These are phyloP conservation scores for Debaryomyces sp. DNA, from an alignment of 1,139 yeast species.

Conservation along the genomic window DNA sequence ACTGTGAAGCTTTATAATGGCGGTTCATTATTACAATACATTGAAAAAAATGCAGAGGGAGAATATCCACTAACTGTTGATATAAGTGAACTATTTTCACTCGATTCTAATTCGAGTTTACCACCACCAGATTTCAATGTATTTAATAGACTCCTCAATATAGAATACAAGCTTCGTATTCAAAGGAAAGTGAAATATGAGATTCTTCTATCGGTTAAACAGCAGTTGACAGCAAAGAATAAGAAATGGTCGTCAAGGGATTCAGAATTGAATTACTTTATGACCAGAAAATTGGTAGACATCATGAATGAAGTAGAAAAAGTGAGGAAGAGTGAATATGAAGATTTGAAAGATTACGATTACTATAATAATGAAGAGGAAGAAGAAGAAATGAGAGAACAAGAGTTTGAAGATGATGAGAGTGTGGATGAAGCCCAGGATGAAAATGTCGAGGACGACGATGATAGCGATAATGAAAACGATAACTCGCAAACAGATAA, in stretches of 20 bases:
- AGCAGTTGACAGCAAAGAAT: slow-evolving; percentile 34
- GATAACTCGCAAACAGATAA: slow-evolving; percentile 14
- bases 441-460: slow-evolving; percentile 11
- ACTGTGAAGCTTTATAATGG: slow-evolving; percentile 31
- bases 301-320: slow-evolving; percentile 34
- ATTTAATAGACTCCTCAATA: slow-evolving; percentile 34
- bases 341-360: slow-evolving; percentile 21
- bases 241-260: slow-evolving; percentile 47
- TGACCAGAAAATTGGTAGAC: slow-evolving; percentile 32
- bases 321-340: slow-evolving; percentile 28
- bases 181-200: slow-evolving; percentile 40
- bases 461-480: slow-evolving; percentile 11
- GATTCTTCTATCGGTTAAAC: slow-evolving; percentile 33
- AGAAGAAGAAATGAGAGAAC: slow-evolving; percentile 14
- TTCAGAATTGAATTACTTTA: slow-evolving; percentile 38
- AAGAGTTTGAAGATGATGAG: slow-evolving; percentile 13
- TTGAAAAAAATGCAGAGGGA: slow-evolving; percentile 17
- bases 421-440: slow-evolving; percentile 15
- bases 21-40: slow-evolving; percentile 20
- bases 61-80: slow-evolving; percentile 21
- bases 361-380: slow-evolving; percentile 17
- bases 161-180: slow-evolving; percentile 38
- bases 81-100: slow-evolving; percentile 29
- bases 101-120: slow-evolving; percentile 26
- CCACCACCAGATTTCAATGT: slow-evolving; percentile 34